Base-by-base conservation (phyloP, 148 eudicot species). In the Rhododendron kiyosumense region DNA sequence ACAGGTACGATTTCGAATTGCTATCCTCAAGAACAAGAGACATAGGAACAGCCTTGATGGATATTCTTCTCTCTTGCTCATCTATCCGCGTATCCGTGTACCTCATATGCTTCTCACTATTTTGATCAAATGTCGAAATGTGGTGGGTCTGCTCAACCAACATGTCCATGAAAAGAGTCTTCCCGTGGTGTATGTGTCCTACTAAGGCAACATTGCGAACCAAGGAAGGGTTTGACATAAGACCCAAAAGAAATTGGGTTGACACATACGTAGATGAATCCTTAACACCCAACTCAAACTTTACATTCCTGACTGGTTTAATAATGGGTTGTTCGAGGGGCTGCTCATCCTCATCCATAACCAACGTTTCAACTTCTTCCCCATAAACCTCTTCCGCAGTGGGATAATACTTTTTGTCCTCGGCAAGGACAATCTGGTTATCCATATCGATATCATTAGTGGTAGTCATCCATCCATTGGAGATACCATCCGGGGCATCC, bases 311-410 rank as follows among this genome's bases (percentile, higher is more conserved):
- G 32, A 97, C 94, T 28, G 99, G 99, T 78, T 93, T 95, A 46
- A 97, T 93, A 9, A 97, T 97, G 0, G 99, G 98, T 69, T 85
- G 89, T 82, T 97, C 99, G n/a, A 97, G 94, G 1, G 98, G 95
- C 49, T 92, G 93, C 83, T 94, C 99, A 65, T 97, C 99, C 83
- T 97, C 99, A 81, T 97, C 99, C 95, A 93, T 94, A 28, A 97
- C 99, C 82, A 97, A 91, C 61, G 99, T 97, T 89, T 97, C 98
- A 22, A 97, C 99, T 84, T 97, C 99, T 17, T 95, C 98, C 22
- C 99, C 99, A 41, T 97, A 97, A 12, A 97, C 98, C 89, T 97
- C 98, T 83, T 95, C 98, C 0, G 99, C 99, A 12, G 99, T 97
- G 0, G 98, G 99, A 73, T 95, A 97, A 83, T 97, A 97, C 86